Evolutionary conservation across 441 rosid species (phyloP).

Genomic region (Rhodomyrtus psidioides): DNA sequence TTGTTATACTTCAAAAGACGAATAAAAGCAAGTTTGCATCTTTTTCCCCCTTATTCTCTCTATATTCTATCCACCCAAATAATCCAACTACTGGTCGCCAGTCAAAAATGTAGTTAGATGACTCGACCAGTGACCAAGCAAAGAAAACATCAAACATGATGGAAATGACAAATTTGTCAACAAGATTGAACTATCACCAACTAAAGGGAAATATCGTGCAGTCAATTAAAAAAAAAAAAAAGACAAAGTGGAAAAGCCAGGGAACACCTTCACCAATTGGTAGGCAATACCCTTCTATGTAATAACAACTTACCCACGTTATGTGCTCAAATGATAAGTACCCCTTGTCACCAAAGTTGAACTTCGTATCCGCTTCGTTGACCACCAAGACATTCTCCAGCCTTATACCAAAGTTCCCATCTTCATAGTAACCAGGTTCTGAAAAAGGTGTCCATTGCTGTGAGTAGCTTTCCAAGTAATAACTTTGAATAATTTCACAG

Average conservation of each 20-base stretch:
- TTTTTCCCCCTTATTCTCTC: not conserved
- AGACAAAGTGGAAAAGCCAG: not conserved
- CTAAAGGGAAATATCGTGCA: not conserved
- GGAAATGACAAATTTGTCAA: not conserved
- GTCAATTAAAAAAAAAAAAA: not conserved
- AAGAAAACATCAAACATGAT: not conserved
- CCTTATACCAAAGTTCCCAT: slow-evolving; percentile 88
- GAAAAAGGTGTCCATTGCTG: slow-evolving; percentile 8
- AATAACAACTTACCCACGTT: slow-evolving; percentile 72
- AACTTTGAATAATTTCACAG: not conserved
- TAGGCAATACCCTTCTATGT: not conserved
- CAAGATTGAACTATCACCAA: not conserved
- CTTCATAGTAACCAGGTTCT: slow-evolving; percentile 99
- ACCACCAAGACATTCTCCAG: slow-evolving; percentile 90
- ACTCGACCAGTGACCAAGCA: not conserved
- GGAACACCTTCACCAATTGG: not conserved
- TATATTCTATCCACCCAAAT: not conserved
- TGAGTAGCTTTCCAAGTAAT: not conserved
- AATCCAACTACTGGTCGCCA: not conserved
- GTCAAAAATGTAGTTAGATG: not conserved
- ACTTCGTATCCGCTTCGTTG: slow-evolving; percentile 57
- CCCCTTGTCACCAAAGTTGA: slow-evolving; percentile 88
- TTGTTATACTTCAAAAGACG: not conserved
- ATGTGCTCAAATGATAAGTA: slow-evolving; percentile 87
- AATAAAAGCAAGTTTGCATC: not conserved